Evolutionary conservation across 257 asterid genomes (phyloP).

Genomic region (Vinca minor): DNA sequence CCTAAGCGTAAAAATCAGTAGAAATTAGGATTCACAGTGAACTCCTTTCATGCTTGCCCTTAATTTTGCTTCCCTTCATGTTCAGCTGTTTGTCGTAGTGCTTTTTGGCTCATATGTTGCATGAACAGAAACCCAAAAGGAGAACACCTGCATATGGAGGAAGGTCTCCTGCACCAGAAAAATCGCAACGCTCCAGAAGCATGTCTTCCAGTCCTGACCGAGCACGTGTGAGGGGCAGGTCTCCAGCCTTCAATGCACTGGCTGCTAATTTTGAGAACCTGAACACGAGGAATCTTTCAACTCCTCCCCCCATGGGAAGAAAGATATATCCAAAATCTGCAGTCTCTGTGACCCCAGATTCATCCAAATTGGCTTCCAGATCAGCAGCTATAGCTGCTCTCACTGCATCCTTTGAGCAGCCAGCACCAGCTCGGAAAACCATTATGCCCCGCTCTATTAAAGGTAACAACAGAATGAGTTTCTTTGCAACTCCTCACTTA

Average conservation of each 20-base stretch:
- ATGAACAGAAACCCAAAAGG: conserved; percentile 76
- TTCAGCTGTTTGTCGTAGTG: conserved; percentile 3
- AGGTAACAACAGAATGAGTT: conserved; percentile 37
- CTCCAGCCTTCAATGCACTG: conserved; percentile 94
- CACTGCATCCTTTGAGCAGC: conserved; percentile 52
- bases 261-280: conserved; percentile 87
- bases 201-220: conserved; percentile 96
- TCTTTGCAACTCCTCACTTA: not conserved
- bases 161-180: conserved; percentile 75
- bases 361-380: conserved; percentile 41
- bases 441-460: conserved; percentile 54
- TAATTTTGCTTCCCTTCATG: conserved; percentile 1
- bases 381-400: conserved; percentile 68
- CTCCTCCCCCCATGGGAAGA: conserved; percentile 87
- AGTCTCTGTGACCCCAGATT: conserved; percentile 69
- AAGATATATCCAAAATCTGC: conserved; percentile 89
- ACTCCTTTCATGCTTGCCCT: not conserved
- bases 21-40: not conserved
- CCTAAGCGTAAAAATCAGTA: not conserved
- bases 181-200: conserved; percentile 89
- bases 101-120: conserved; percentile 16
- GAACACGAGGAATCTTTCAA: conserved; percentile 74
- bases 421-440: conserved; percentile 52
- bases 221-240: conserved; percentile 96
- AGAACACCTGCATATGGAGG: conserved; percentile 61